Evolutionary conservation across 805 yeast genomes (phyloP), one percentile per base, ranked within the genome.

Genomic region (Kuraishia borneana): DNA sequence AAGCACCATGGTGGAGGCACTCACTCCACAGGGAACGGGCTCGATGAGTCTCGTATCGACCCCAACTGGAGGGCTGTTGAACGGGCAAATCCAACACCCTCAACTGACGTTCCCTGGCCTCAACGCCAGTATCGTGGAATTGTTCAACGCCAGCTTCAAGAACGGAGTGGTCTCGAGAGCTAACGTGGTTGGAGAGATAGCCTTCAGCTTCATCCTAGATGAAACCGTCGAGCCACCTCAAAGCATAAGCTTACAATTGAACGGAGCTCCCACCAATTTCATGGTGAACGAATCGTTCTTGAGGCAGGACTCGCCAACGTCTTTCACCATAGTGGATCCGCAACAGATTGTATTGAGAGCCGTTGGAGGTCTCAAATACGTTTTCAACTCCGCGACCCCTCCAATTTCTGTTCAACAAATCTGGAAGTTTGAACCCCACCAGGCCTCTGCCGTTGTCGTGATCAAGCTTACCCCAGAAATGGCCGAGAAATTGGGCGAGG

Each of bases 371-470:
- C 58, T 88, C 44, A 83, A 83, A 52, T 89, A 88, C 51, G 65
- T 79, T 51, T 49, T 72, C 33, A 66, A 67, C 28, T 59, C 63
- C 36, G 59, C 64, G 38, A 52, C 59, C 12, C 72, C 78, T 7
- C 96, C 97, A 9, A 55, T 89, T 18, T 54, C 71, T 20, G 66
- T 89, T 31, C 66, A 75, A 26, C 96, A 95, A 28, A 73, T 80
- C 30, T 92, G 97, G 97, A 81, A 87, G 49, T 81, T 80, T 50
- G 96, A 88, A 53, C 68, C 69, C 14, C 77, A 68, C 36, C 95
- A 87, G 59, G 77, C 96, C 1, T 79, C 94, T 44, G 80, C 89
- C 37, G 82, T 88, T 59, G 65, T 89, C 37, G 75, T 80, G 14
- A 58, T 84, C 41, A 69, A 67, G 49, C 65, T 82, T 39, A 59